Percentiles rank a stretch among this genome's conserved stretches.
Conservation (phyloP, 75 land plant genomes). For the Cryptomeria japonica region DNA sequence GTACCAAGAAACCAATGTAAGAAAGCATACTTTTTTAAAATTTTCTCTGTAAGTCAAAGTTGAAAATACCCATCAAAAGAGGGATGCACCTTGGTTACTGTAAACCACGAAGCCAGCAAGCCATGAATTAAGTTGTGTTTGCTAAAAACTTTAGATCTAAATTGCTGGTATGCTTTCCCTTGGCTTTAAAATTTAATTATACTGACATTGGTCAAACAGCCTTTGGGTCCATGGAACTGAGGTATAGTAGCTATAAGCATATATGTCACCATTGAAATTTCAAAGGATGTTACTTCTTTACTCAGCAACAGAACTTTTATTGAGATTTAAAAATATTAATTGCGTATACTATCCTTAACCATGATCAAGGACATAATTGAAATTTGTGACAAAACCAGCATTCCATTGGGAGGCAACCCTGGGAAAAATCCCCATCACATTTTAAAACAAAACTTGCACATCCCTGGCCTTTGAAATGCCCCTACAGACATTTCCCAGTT, state of each 20-base stretch:
- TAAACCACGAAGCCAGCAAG: neutral
- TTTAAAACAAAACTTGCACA: too few relatives aligned
- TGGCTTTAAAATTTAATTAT: neutral
- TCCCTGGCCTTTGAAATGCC: too few relatives aligned
- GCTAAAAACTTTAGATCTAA: neutral
- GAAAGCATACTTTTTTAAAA: too few relatives aligned
- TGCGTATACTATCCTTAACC: neutral
- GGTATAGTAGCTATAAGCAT: neutral
- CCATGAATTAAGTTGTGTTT: neutral
- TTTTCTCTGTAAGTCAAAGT: too few relatives aligned
- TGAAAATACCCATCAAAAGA: neutral
- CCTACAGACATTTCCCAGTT: too few relatives aligned
- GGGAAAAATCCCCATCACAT: too few relatives aligned
- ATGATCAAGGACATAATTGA: too few relatives aligned
- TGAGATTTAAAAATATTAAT: too few relatives aligned
- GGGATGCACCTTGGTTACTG: neutral
- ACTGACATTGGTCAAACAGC: too few relatives aligned
- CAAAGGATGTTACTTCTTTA: neutral
- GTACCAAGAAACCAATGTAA: too few relatives aligned
- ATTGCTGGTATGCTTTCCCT: neutral
- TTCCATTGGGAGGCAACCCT: too few relatives aligned
- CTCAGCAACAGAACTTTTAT: too few relatives aligned
- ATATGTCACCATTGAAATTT: neutral
- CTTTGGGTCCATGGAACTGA: neutral
- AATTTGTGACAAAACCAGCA: neutral